phyloP scores from a whole-genome alignment of 345 rosid species.

The Crucihimalaya himalaica region DNA sequence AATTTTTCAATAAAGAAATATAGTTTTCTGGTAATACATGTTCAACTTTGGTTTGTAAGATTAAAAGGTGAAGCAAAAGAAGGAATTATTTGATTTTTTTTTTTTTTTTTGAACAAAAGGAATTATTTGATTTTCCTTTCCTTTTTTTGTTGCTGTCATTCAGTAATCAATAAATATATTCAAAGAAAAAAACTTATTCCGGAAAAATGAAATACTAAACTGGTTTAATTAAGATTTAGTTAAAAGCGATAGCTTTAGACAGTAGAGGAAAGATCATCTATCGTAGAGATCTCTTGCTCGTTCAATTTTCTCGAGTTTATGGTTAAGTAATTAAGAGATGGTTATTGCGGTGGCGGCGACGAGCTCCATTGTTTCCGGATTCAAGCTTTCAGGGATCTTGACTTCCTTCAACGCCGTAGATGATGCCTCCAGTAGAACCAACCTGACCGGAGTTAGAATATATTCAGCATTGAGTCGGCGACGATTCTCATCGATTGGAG shows the following conservation, averaged over 20 bases:
- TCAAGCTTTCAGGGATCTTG: constrained; percentile 24
- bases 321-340: background rate
- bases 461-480: constrained; percentile 19
- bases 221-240: constrained; percentile 3
- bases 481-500: constrained; percentile 11
- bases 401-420: constrained; percentile 24
- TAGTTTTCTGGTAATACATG: no score
- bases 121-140: background rate
- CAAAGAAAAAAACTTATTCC: background rate
- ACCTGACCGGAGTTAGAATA: background rate
- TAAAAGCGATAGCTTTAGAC: background rate
- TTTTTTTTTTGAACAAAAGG: background rate
- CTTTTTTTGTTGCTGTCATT: background rate
- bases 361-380: constrained; percentile 37
- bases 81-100: background rate
- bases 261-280: background rate
- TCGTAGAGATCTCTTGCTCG: background rate
- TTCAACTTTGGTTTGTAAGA: background rate
- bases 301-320: background rate
- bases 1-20: no score
- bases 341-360: constrained; percentile 2
- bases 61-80: background rate
- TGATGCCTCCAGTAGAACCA: background rate
- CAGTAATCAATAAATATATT: background rate
- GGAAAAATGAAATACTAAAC: background rate